Evolutionary conservation across 2,329 filamentous ascomycete species (phyloP).

Genomic region (Remersonia thermophila): DNA sequence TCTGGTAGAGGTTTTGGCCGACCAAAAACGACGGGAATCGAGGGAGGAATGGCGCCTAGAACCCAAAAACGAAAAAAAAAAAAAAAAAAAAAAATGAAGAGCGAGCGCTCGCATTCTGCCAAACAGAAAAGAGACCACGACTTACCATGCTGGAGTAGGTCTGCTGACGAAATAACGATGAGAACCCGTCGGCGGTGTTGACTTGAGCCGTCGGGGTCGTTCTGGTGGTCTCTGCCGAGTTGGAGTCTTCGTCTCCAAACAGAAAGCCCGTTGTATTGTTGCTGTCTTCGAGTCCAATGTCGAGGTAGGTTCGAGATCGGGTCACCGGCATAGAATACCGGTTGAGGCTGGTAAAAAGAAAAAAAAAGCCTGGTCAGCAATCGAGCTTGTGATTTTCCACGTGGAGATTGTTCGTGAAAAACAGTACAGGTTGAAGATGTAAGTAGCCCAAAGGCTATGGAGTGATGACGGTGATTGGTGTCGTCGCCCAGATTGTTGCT

Average conservation of each 20-base stretch:
- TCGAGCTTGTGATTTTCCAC: too few relatives aligned
- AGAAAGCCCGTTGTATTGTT: slow-evolving; percentile 80
- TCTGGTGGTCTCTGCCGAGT: slow-evolving; percentile 46
- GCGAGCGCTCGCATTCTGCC: neutral
- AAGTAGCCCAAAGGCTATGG: neutral
- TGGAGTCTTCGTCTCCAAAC: slow-evolving; percentile 64
- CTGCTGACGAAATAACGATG: slow-evolving; percentile 62
- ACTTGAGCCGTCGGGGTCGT: slow-evolving; percentile 53
- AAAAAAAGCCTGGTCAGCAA: slow-evolving; percentile 4
- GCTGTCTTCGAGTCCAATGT: slow-evolving; percentile 63
- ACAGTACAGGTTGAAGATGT: neutral
- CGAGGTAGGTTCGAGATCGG: slow-evolving; percentile 52
- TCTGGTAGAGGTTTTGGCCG: too few relatives aligned
- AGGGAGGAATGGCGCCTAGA: too few relatives aligned
- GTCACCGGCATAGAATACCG: slow-evolving; percentile 91
- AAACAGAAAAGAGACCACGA: slow-evolving; percentile 12
- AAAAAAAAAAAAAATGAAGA: neutral
- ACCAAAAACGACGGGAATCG: neutral
- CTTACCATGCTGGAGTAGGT: slow-evolving; percentile 34
- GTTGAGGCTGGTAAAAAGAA: slow-evolving; percentile 60
- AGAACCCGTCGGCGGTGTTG: slow-evolving; percentile 64
- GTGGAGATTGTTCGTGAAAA: neutral
- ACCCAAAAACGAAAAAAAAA: neutral
- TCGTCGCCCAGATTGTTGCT: neutral
- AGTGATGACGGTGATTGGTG: neutral